Percentiles rank a stretch among this genome's conserved stretches.
phyloP scores from a whole-genome alignment of 257 asterid species.

The Primulina huaijiensis region DNA sequence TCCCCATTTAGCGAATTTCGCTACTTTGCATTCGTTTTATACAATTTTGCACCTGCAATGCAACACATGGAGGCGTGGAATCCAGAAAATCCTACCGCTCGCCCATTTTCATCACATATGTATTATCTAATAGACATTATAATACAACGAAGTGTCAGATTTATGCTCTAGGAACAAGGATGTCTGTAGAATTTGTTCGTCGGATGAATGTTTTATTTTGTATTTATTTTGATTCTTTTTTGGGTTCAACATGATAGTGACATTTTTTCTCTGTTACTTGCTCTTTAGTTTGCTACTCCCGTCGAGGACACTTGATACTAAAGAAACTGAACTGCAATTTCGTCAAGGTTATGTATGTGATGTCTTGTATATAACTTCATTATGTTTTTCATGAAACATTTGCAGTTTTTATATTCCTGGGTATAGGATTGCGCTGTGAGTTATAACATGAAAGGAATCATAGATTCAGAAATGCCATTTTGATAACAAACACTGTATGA shows the following conservation, averaged over 20 bases:
- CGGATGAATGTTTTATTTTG: slow-evolving; percentile 13
- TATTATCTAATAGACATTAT: neutral
- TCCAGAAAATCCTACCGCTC: slow-evolving; percentile 8
- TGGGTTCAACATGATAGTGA: neutral
- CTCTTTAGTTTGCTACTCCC: slow-evolving; percentile 15
- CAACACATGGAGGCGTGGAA: slow-evolving; percentile 20
- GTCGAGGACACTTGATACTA: neutral
- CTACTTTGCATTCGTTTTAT: slow-evolving; percentile 30
- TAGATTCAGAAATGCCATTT: no score
- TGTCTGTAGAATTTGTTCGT: slow-evolving; percentile 21
- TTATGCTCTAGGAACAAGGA: slow-evolving; percentile 23
- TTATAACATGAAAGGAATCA: no score
- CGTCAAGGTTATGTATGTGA: slow-evolving; percentile 11
- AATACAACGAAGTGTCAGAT: slow-evolving; percentile 20
- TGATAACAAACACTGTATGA: no score
- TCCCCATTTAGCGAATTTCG: neutral
- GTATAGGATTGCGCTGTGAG: neutral
- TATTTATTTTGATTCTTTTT: neutral
- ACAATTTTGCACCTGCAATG: slow-evolving; percentile 26
- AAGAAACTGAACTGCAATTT: slow-evolving; percentile 19
- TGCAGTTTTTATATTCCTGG: neutral
- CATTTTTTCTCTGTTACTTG: slow-evolving; percentile 4
- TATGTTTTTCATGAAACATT: neutral
- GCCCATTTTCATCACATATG: slow-evolving; percentile 11
- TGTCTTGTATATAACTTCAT: neutral